These are phyloP conservation scores for Auricularia auricula-judae DNA, from an alignment of 768 basidiomycete genomes.

Conservation along the genomic window DNA sequence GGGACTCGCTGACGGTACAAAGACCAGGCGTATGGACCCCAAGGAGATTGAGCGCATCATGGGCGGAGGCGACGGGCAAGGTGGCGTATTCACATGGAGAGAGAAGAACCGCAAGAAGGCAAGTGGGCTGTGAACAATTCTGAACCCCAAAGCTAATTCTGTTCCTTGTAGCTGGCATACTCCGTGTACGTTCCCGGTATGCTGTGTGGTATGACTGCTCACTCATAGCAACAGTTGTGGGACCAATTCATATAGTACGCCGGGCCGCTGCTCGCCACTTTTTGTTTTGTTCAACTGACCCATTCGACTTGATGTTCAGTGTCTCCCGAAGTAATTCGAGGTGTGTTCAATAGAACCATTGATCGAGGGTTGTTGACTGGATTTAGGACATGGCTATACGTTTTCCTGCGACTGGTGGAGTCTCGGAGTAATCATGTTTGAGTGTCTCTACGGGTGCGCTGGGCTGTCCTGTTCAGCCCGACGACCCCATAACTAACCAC, in stretches of 20 bases:
- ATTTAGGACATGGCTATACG: constrained; percentile 66
- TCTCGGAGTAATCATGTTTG: constrained; percentile 92
- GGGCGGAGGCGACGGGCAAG: constrained; percentile 69
- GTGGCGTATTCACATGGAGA: constrained; percentile 86
- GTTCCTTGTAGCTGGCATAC: constrained; percentile 55
- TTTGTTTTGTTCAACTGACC: not conserved
- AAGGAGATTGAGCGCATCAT: constrained; percentile 76
- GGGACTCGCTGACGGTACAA: constrained; percentile 51
- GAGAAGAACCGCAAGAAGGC: constrained; percentile 90
- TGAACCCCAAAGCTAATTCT: not conserved
- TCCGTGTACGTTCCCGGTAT: constrained; percentile 51
- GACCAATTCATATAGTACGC: constrained; percentile 72
- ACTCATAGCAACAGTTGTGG: constrained; percentile 49
- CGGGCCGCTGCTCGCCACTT: constrained; percentile 9
- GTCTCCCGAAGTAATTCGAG: constrained; percentile 85
- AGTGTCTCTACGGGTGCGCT: constrained; percentile 76
- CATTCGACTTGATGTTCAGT: constrained; percentile 30
- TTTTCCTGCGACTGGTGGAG: constrained; percentile 99
- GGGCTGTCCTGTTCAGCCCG: not conserved
- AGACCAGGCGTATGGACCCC: constrained; percentile 69
- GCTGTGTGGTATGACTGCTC: not conserved
- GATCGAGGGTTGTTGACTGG: not conserved
- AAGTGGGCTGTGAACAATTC: not conserved
- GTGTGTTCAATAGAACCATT: not conserved
- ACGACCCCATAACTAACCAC: not conserved